These are phyloP conservation scores for Pyronema domesticum DNA, from an alignment of 495 filamentous ascomycete species.

Conservation along the genomic window DNA sequence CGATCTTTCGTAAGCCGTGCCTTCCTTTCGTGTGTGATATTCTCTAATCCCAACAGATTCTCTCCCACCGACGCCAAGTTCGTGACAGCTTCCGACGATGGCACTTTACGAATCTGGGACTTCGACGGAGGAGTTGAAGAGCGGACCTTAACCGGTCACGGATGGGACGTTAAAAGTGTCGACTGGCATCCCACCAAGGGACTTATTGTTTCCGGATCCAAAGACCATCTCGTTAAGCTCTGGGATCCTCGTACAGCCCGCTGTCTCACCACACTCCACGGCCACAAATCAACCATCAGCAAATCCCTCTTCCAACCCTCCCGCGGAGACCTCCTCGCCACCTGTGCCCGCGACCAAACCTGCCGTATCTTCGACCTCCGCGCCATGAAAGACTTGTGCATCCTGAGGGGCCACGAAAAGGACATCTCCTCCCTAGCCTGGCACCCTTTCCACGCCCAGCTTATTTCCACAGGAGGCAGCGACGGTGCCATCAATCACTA, in stretches of 20 bases:
- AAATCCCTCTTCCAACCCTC: conserved; percentile 72
- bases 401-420: conserved; percentile 84
- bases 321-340: conserved; percentile 68
- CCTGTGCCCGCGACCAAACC: conserved; percentile 79
- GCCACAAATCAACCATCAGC: conserved; percentile 93
- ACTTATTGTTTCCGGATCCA: conserved; percentile 84
- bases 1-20: conserved; percentile 44
- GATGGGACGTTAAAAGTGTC: conserved; percentile 88
- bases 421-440: conserved; percentile 82
- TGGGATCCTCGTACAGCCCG: conserved; percentile 87
- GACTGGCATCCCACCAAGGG: conserved; percentile 98
- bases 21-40: background rate
- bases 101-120: conserved; percentile 84
- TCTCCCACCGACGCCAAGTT: conserved; percentile 88
- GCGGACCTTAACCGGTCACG: conserved; percentile 66
- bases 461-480: conserved; percentile 78
- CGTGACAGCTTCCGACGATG: conserved; percentile 86
- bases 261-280: conserved; percentile 82
- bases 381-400: conserved; percentile 93
- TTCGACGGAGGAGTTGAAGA: conserved; percentile 76
- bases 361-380: conserved; percentile 85
- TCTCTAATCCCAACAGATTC: conserved; percentile 30
- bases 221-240: conserved; percentile 90
- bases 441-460: conserved; percentile 76
- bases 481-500: conserved; percentile 87